A percentile compares a stretch with the other conserved stretches of the same genome.
phyloP scores from a whole-genome alignment of 2,329 filamentous ascomycete species.

The Pseudocercospora cruenta region DNA sequence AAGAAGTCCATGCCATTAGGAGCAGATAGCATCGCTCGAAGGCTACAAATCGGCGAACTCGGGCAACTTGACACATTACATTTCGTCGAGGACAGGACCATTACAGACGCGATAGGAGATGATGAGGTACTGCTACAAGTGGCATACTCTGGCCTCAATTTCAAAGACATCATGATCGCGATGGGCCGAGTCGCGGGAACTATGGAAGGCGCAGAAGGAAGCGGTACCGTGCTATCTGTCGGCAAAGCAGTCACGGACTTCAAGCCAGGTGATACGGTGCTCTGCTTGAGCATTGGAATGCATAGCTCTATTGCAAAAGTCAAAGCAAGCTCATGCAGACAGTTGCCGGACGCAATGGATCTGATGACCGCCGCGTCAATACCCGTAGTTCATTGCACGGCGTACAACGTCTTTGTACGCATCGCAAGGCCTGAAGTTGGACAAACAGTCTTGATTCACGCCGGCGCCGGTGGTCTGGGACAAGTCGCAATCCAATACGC shows the following conservation, averaged over 20 bases:
- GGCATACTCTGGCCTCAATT: not conserved
- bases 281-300: not conserved
- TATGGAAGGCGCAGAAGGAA: not conserved
- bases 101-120: conserved; percentile 13
- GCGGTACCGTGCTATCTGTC: not conserved
- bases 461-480: conserved; percentile 36
- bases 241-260: not conserved
- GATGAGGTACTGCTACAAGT: conserved; percentile 13
- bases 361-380: not conserved
- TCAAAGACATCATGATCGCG: not conserved
- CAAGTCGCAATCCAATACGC: conserved; percentile 36
- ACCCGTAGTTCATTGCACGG: not conserved
- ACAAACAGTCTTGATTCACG: conserved; percentile 41
- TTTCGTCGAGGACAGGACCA: not conserved
- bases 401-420: not conserved
- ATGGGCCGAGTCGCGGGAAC: not conserved
- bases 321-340: not conserved
- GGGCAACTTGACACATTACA: not conserved
- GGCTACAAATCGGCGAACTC: not conserved
- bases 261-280: not conserved
- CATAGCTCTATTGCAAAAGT: not conserved
- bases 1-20: not conserved
- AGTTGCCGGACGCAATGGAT: not conserved
- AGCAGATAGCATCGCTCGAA: not conserved
- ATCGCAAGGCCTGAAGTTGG: conserved; percentile 22